Evolutionary conservation across 2,329 filamentous ascomycete species (phyloP).

Genomic region (Ustulina deusta): DNA sequence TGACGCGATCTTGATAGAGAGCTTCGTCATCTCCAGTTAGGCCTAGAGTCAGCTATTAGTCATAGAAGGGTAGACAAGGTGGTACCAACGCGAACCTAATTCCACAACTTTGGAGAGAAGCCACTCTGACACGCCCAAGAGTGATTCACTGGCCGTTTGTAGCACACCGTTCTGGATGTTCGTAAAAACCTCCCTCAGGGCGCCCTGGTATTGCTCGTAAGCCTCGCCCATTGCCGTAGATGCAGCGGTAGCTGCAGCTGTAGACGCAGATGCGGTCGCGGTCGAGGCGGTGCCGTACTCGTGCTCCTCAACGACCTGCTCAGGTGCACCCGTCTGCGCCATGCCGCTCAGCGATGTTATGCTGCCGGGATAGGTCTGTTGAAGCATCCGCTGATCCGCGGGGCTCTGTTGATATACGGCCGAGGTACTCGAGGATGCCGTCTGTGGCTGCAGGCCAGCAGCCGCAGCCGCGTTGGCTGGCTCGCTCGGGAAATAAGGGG

Average conservation of each 20-base stretch:
- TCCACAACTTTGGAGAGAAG: constrained; percentile 66
- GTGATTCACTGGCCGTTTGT: constrained; percentile 63
- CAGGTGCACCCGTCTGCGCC: constrained; percentile 57
- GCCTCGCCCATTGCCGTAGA: constrained; percentile 72
- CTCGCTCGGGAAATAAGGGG: constrained; percentile 81
- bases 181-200: constrained; percentile 76
- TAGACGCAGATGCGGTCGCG: not conserved
- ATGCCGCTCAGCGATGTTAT: constrained; percentile 63
- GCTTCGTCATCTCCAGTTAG: constrained; percentile 85
- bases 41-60: constrained; percentile 64
- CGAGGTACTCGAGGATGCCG: constrained; percentile 62
- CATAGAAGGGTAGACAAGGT: constrained; percentile 28
- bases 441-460: constrained; percentile 63
- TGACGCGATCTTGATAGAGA: constrained; percentile 80
- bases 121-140: constrained; percentile 67
- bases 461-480: constrained; percentile 71
- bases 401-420: constrained; percentile 75
- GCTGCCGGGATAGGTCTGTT: constrained; percentile 62
- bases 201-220: constrained; percentile 73
- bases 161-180: constrained; percentile 70
- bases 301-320: constrained; percentile 68
- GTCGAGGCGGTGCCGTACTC: constrained; percentile 59
- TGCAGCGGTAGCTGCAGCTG: not conserved
- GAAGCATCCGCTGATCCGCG: constrained; percentile 66
- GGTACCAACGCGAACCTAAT: constrained; percentile 60